A percentile compares a stretch with the other conserved stretches of the same genome.
These are phyloP conservation scores for Sporobolomyces phaffii DNA, from an alignment of 768 basidiomycete species.

Conservation along the genomic window DNA sequence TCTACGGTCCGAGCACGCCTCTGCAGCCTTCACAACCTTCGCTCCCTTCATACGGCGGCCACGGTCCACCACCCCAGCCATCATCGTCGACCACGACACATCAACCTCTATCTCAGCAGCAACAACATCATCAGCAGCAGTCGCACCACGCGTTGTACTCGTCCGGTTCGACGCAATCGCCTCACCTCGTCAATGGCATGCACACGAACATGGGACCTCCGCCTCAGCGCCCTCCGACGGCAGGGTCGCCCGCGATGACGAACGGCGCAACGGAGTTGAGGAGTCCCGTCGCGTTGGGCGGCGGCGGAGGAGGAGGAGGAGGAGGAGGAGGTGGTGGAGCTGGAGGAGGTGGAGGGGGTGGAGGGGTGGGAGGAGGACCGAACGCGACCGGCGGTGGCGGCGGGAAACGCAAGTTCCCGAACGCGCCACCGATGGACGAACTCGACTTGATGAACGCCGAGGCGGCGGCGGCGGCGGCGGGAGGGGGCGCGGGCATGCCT, in stretches of 20 bases:
- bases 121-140: not conserved
- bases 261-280: not conserved
- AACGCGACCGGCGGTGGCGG: constrained; percentile 3
- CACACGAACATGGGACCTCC: constrained; percentile 6
- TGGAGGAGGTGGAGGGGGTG: no score
- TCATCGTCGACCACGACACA: not conserved
- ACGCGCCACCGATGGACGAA: not conserved
- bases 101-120: no score
- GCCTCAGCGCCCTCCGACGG: not conserved
- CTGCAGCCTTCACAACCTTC: not conserved
- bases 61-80: not conserved
- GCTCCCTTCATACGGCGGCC: not conserved
- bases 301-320: no score
- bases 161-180: not conserved
- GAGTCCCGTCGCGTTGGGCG: constrained; percentile 9
- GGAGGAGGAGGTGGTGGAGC: no score
- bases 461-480: no score
- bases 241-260: not conserved
- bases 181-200: constrained; percentile 2
- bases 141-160: constrained; percentile 21
- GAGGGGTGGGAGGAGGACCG: no score
- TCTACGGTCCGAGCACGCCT: not conserved
- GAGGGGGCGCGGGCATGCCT: no score
- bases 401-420: constrained; percentile 6
- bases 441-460: not conserved